Conservation (phyloP, 2,329 filamentous ascomycete species). For the Neocatenulostroma microsporum region DNA sequence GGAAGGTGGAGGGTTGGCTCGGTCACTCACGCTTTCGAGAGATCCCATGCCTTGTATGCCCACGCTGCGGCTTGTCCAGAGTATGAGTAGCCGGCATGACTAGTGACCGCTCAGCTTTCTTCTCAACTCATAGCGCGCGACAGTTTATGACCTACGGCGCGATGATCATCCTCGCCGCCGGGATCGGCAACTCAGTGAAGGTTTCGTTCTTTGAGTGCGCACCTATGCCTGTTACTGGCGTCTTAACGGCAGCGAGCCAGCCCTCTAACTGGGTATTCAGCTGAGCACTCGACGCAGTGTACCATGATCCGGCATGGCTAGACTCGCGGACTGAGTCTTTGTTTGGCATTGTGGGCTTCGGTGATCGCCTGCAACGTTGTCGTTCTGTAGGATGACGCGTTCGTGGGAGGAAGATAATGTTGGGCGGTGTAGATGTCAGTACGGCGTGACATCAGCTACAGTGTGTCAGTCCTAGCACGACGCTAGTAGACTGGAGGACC, state of each 20-base stretch:
- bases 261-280: constrained; percentile 63
- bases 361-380: too few species aligned
- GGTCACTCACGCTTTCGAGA: constrained; percentile 61
- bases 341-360: too few species aligned
- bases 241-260: constrained; percentile 66
- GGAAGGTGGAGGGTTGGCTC: too few species aligned
- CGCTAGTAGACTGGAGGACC: too few species aligned
- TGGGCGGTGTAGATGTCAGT: too few species aligned
- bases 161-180: constrained; percentile 75
- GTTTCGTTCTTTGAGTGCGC: constrained; percentile 33
- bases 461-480: too few species aligned
- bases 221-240: constrained; percentile 54
- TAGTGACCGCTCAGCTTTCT: constrained; percentile 33
- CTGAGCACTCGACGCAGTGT: constrained; percentile 52
- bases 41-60: constrained; percentile 84
- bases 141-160: constrained; percentile 69
- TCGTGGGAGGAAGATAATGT: too few species aligned
- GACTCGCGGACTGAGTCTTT: constrained; percentile 46
- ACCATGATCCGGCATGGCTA: constrained; percentile 84
- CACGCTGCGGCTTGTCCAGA: constrained; percentile 88
- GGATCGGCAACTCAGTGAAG: constrained; percentile 52
- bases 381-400: too few species aligned
- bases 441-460: too few species aligned
- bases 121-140: neutral
- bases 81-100: constrained; percentile 88